These are phyloP conservation scores for Butyriboletus loyo DNA, from an alignment of 768 basidiomycete species.

Conservation along the genomic window DNA sequence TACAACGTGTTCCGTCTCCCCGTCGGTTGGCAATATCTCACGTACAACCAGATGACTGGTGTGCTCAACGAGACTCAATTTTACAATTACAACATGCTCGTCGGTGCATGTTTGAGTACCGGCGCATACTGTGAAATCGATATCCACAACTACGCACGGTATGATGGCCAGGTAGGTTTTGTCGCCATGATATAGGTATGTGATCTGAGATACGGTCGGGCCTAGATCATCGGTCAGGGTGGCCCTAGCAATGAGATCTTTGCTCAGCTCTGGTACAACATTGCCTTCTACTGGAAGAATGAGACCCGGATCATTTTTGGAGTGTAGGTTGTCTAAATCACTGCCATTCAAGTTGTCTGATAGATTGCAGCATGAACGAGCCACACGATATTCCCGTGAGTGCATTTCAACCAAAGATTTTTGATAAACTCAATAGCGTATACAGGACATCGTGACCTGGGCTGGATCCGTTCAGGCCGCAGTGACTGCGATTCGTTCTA, in stretches of 20 bases:
- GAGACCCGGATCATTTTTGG: conserved; percentile 46
- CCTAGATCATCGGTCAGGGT: conserved; percentile 58
- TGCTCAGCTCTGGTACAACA: conserved; percentile 48
- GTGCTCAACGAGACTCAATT: conserved; percentile 44
- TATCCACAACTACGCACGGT: conserved; percentile 61
- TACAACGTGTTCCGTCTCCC: conserved; percentile 61
- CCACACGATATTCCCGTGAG: conserved; percentile 52
- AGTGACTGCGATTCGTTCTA: conserved; percentile 56
- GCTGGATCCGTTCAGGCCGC: conserved; percentile 52
- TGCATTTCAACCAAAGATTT: not conserved
- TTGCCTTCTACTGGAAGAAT: conserved; percentile 48
- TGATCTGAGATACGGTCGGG: not conserved
- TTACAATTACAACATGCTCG: conserved; percentile 48
- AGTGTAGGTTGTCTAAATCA: conserved; percentile 33
- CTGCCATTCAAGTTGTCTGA: not conserved
- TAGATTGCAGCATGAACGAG: conserved; percentile 52
- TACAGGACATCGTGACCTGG: conserved; percentile 42
- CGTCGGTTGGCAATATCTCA: conserved; percentile 57
- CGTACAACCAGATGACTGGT: conserved; percentile 36
- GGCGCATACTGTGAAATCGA: conserved; percentile 57
- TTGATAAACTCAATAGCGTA: not conserved
- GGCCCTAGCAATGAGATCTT: conserved; percentile 55
- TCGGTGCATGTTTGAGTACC: conserved; percentile 38
- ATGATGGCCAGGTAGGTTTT: conserved; percentile 39
- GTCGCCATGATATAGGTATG: not conserved